Conservation (phyloP, 257 asterid species). For the Gentiana dahurica region DNA sequence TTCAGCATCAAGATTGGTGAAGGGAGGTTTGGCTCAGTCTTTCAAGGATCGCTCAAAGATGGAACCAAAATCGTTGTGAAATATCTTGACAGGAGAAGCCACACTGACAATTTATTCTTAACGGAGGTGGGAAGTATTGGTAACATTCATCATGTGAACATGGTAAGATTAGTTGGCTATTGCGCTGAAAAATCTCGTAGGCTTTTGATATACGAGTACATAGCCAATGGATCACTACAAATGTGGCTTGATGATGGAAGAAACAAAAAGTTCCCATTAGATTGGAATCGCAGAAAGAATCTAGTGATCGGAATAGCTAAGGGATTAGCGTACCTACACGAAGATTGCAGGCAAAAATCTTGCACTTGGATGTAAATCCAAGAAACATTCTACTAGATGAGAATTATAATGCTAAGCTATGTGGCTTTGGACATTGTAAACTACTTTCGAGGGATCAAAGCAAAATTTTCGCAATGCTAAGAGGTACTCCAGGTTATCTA, state of each 20-base stretch:
- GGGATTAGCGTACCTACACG: slow-evolving; percentile 17
- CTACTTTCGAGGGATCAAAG: slow-evolving; percentile 2
- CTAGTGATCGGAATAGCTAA: slow-evolving; percentile 4
- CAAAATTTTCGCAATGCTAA: too few species aligned
- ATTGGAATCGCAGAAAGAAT: slow-evolving; percentile 10
- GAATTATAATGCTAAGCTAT: slow-evolving; percentile 9
- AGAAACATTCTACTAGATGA: slow-evolving; percentile 18
- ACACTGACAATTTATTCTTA: slow-evolving; percentile 64
- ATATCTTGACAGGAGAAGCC: slow-evolving; percentile 69
- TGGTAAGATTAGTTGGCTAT: slow-evolving; percentile 70
- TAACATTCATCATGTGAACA: slow-evolving; percentile 68
- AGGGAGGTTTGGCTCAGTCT: slow-evolving; percentile 83
- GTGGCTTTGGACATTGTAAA: slow-evolving; percentile 18
- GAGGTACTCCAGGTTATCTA: too few species aligned
- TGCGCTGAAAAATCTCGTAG: slow-evolving; percentile 69
- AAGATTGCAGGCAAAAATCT: slow-evolving; percentile 19
- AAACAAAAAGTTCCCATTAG: background rate
- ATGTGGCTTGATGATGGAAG: slow-evolving; percentile 15
- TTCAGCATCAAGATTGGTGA: slow-evolving; percentile 77
- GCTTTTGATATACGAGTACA: slow-evolving; percentile 67
- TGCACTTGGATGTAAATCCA: slow-evolving; percentile 20
- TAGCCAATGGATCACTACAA: slow-evolving; percentile 75
- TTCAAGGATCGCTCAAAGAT: slow-evolving; percentile 48
- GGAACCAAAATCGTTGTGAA: slow-evolving; percentile 62
- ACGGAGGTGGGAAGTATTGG: slow-evolving; percentile 24